A percentile compares a stretch with the other conserved stretches of the same genome.
phyloP scores from a whole-genome alignment of 2,329 filamentous ascomycete genomes.

The Colletotrichum acutatum region DNA sequence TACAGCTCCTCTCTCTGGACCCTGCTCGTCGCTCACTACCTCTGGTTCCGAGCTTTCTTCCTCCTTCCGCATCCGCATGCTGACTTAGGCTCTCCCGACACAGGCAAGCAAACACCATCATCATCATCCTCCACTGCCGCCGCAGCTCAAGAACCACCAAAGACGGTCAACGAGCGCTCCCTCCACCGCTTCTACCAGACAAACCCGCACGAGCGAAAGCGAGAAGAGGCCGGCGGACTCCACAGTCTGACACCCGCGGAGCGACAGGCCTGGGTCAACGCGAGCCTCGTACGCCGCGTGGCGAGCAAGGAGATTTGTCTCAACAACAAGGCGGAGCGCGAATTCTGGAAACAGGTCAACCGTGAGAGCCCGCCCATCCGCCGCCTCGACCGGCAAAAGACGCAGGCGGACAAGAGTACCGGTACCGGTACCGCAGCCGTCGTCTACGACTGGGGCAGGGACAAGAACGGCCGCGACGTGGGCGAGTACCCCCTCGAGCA shows the following conservation, averaged over 20 bases:
- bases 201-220: slow-evolving; percentile 59
- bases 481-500: slow-evolving; percentile 59
- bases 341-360: slow-evolving; percentile 67
- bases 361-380: slow-evolving; percentile 64
- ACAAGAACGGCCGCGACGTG: slow-evolving; percentile 60
- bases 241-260: slow-evolving; percentile 59
- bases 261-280: slow-evolving; percentile 59
- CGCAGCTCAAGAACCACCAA: slow-evolving; percentile 43
- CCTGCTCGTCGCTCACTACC: not conserved
- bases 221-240: slow-evolving; percentile 57
- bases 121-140: not conserved
- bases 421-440: not conserved
- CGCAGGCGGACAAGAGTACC: slow-evolving; percentile 20
- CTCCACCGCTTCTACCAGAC: slow-evolving; percentile 60
- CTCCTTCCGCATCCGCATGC: slow-evolving; percentile 19
- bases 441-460: slow-evolving; percentile 60
- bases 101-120: slow-evolving; percentile 43
- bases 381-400: slow-evolving; percentile 43
- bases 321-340: slow-evolving; percentile 62
- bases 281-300: slow-evolving; percentile 56
- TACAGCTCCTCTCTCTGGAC: not conserved
- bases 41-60: slow-evolving; percentile 10
- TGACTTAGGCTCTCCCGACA: not conserved
- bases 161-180: slow-evolving; percentile 61
- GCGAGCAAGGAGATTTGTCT: slow-evolving; percentile 48